phyloP scores from a whole-genome alignment of 2,329 filamentous ascomycete genomes.

The Tolypocladium tropicale region DNA sequence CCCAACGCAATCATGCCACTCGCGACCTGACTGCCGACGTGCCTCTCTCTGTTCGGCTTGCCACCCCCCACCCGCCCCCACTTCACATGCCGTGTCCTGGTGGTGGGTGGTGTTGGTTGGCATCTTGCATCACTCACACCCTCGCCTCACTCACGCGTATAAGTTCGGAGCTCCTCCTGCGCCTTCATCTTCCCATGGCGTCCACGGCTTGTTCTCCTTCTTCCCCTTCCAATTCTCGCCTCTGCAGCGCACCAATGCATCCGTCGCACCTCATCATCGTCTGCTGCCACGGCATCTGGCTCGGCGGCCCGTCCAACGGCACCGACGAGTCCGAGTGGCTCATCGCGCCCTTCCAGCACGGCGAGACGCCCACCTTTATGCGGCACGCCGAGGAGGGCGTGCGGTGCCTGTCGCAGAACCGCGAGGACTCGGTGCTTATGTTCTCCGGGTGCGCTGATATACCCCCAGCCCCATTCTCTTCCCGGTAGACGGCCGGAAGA shows the following conservation, averaged over 20 bases:
- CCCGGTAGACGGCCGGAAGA: too few relatives aligned
- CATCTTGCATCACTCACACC: background rate
- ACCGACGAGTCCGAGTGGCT: slow-evolving; percentile 54
- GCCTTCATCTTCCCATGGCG: background rate
- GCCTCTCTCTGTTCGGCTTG: background rate
- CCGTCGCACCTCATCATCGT: slow-evolving; percentile 56
- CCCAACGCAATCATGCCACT: background rate
- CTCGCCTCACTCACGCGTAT: background rate
- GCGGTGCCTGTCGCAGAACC: slow-evolving; percentile 33
- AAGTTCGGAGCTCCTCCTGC: background rate
- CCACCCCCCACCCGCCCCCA: background rate
- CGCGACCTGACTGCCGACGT: background rate
- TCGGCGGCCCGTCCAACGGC: slow-evolving; percentile 44
- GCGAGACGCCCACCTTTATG: slow-evolving; percentile 73
- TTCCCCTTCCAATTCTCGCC: background rate
- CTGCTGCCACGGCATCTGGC: slow-evolving; percentile 77
- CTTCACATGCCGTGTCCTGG: background rate
- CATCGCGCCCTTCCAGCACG: slow-evolving; percentile 65
- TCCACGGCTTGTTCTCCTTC: background rate
- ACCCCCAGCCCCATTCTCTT: too few relatives aligned
- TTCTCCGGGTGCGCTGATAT: slow-evolving; percentile 65
- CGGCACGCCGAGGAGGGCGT: slow-evolving; percentile 61
- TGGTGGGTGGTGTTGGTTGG: too few relatives aligned
- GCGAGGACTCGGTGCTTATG: slow-evolving; percentile 40
- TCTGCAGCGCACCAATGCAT: slow-evolving; percentile 3